These are phyloP conservation scores for Leccinum rimulosum DNA, from an alignment of 768 basidiomycete species.

Conservation along the genomic window DNA sequence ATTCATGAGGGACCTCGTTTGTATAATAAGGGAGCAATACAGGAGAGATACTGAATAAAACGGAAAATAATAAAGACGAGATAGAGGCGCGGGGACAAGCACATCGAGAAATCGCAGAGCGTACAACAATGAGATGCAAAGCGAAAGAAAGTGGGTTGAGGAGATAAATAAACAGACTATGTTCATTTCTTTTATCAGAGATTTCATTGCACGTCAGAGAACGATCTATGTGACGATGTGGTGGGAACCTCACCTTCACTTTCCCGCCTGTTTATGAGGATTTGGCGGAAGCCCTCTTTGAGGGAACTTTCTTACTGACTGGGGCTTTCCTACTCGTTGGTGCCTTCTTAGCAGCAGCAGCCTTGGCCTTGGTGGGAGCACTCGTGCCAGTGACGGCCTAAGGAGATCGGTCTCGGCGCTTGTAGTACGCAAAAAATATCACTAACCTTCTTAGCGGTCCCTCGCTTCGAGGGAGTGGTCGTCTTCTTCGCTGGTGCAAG, in stretches of 20 bases:
- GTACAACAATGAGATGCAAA: conserved; percentile 24
- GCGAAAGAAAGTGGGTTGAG: conserved; percentile 10
- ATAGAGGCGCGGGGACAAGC: conserved; percentile 15
- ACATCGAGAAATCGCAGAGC: conserved; percentile 29
- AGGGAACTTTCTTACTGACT: conserved; percentile 22
- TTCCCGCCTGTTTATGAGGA: conserved; percentile 14
- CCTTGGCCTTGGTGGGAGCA: conserved; percentile 35
- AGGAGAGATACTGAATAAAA: conserved; percentile 28
- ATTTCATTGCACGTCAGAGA: not conserved
- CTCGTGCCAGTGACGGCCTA: conserved; percentile 54
- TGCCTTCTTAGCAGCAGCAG: conserved; percentile 34
- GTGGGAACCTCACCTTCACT: conserved; percentile 3
- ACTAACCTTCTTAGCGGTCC: conserved; percentile 61
- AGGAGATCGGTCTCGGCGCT: conserved; percentile 1
- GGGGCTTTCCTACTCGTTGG: conserved; percentile 28
- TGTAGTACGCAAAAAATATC: not conserved
- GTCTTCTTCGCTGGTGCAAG: conserved; percentile 40
- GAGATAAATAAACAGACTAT: not conserved
- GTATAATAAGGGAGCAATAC: conserved; percentile 26
- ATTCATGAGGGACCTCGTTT: conserved; percentile 5
- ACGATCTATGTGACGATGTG: not conserved
- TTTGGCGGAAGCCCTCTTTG: conserved; percentile 20
- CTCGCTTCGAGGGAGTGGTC: conserved; percentile 43
- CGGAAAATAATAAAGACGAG: conserved; percentile 23
- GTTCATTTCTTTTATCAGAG: not conserved